Percentiles rank a stretch among this genome's conserved stretches.
Conservation (phyloP, 2,329 filamentous ascomycete genomes). For the Ophiostoma montium region DNA sequence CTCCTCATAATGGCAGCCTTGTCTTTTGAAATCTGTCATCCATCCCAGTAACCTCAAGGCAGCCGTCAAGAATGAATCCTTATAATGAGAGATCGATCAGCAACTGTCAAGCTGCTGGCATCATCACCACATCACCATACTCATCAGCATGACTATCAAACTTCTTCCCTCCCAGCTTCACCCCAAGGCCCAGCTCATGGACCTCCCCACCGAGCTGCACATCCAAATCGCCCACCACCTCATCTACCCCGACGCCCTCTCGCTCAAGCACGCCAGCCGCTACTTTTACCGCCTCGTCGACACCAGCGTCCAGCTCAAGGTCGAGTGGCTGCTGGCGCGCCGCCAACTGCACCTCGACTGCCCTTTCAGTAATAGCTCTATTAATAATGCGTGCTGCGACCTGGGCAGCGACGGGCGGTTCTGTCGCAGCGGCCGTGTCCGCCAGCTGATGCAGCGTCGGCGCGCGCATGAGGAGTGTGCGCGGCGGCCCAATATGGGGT, state of each 20-base stretch:
- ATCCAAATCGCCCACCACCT: conserved; percentile 45
- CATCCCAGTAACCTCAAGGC: too few relatives aligned
- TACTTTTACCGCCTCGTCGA: conserved; percentile 51
- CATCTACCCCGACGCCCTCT: conserved; percentile 56
- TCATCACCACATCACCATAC: too few relatives aligned
- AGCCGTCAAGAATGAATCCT: too few relatives aligned
- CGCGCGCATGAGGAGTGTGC: conserved; percentile 49
- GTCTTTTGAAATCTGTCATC: too few relatives aligned
- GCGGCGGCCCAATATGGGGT: conserved; percentile 39
- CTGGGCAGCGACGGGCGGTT: conserved; percentile 45
- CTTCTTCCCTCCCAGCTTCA: too few relatives aligned
- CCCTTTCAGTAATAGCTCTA: too few relatives aligned
- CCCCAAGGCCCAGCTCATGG: conserved; percentile 20
- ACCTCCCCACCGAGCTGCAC: conserved; percentile 53
- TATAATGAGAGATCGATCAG: too few relatives aligned
- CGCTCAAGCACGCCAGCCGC: conserved; percentile 50
- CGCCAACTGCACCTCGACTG: conserved; percentile 50
- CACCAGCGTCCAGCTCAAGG: conserved; percentile 50
- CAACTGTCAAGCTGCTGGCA: too few relatives aligned
- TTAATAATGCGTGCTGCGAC: conserved; percentile 38
- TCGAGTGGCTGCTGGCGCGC: conserved; percentile 55
- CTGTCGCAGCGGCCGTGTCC: conserved; percentile 40
- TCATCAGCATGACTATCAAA: too few relatives aligned
- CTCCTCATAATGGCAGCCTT: too few relatives aligned
- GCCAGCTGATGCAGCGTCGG: conserved; percentile 42